Percentiles rank a stretch among this genome's conserved stretches.
Evolutionary conservation across 805 yeast species (phyloP).

Genomic region (Debaryomyces hansenii): DNA sequence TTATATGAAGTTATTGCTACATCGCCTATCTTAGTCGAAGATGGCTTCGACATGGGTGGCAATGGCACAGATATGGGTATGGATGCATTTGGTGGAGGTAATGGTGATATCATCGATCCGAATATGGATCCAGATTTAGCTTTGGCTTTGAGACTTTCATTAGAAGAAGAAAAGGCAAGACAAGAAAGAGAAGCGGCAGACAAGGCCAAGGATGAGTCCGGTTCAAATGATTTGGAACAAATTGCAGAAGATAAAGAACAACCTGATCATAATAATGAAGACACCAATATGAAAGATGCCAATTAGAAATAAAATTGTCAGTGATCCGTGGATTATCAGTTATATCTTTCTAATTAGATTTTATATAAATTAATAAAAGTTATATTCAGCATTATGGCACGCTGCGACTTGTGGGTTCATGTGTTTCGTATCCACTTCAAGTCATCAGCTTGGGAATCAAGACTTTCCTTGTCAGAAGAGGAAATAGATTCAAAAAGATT

Average conservation of each 20-base stretch:
- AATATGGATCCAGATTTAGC: constrained; percentile 97
- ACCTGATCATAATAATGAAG: constrained; percentile 12
- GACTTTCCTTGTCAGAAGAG: no score
- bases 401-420: no score
- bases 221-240: constrained; percentile 25
- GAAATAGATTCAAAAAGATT: no score
- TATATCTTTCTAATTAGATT: background rate
- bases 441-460: no score
- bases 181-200: constrained; percentile 70
- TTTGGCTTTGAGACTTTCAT: constrained; percentile 86
- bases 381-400: background rate
- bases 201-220: constrained; percentile 20
- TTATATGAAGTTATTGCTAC: constrained; percentile 78
- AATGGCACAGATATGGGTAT: constrained; percentile 37
- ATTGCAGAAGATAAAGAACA: constrained; percentile 27
- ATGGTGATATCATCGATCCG: constrained; percentile 59
- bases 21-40: constrained; percentile 71
- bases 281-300: constrained; percentile 14
- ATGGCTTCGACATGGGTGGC: constrained; percentile 53
- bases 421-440: no score
- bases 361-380: background rate
- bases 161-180: constrained; percentile 92
- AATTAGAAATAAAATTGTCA: background rate
- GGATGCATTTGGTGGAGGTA: constrained; percentile 48
- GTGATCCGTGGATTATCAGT: background rate